Conservation (phyloP, 1,284 basidiomycete genomes). For the Phaffia rhodozyma region DNA sequence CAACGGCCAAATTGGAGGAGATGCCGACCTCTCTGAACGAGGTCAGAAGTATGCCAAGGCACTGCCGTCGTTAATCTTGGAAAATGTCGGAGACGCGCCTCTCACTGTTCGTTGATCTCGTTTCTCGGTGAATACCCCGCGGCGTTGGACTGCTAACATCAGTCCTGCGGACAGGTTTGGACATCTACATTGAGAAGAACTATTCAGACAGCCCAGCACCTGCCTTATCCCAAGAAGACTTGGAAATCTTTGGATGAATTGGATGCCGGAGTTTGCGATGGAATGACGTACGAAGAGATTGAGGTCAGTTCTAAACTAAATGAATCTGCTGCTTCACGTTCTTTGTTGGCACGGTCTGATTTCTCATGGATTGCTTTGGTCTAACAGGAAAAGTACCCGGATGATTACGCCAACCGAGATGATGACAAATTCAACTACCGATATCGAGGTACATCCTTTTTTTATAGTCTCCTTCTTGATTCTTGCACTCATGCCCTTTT, state of each 20-base stretch:
- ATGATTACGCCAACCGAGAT: slow-evolving; percentile 96
- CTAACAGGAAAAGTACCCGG: slow-evolving; percentile 74
- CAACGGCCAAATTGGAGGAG: slow-evolving; percentile 93
- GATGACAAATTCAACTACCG: slow-evolving; percentile 99
- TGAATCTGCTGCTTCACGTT: neutral
- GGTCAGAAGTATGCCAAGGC: slow-evolving; percentile 77
- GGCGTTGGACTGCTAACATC: neutral
- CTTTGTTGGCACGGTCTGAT: neutral
- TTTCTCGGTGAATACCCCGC: slow-evolving; percentile 21
- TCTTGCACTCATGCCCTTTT: neutral
- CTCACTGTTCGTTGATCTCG: slow-evolving; percentile 51
- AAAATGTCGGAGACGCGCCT: slow-evolving; percentile 79
- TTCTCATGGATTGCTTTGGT: neutral
- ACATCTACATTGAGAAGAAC: slow-evolving; percentile 89
- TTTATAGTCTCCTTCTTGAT: slow-evolving; percentile 23
- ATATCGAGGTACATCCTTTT: slow-evolving; percentile 53
- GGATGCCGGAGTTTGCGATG: slow-evolving; percentile 97
- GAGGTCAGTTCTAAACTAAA: slow-evolving; percentile 47
- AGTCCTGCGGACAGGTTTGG: slow-evolving; percentile 54
- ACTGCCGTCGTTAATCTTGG: slow-evolving; percentile 73
- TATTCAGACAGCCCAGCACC: slow-evolving; percentile 70
- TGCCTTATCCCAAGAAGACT: slow-evolving; percentile 84
- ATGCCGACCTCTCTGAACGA: slow-evolving; percentile 70
- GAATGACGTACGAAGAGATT: slow-evolving; percentile 99
- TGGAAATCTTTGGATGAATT: slow-evolving; percentile 99